A percentile compares a stretch with the other conserved stretches of the same genome.
phyloP scores from a whole-genome alignment of 192 early-diverging fungal species.

The Entomortierella chlamydospora region DNA sequence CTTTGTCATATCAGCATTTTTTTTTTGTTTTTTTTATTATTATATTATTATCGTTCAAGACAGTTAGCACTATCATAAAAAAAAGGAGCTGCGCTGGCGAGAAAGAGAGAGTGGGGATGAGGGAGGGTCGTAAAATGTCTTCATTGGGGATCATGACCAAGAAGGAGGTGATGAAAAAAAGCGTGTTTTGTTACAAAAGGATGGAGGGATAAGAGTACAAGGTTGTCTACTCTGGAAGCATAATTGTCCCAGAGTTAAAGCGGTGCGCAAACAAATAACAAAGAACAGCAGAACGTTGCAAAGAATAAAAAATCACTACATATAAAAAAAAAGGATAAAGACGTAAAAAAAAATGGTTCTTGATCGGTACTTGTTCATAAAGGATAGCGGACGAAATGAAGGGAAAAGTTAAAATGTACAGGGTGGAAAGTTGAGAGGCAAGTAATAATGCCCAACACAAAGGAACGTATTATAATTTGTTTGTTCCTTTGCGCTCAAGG shows the following conservation, averaged over 20 bases:
- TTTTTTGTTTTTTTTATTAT: neutral
- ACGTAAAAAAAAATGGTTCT: neutral
- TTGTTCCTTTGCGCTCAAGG: conserved; percentile 24
- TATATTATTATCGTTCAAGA: neutral
- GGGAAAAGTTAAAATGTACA: conserved; percentile 46
- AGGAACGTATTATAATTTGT: neutral
- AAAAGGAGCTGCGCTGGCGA: neutral
- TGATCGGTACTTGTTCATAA: neutral
- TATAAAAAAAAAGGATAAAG: conserved; percentile 8
- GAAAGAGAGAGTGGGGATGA: neutral
- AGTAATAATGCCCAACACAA: conserved; percentile 44
- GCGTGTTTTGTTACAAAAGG: neutral
- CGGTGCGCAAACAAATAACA: conserved; percentile 7
- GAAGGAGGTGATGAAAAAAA: neutral
- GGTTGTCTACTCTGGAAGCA: conserved; percentile 21
- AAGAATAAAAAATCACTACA: conserved; percentile 11
- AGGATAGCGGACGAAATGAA: neutral
- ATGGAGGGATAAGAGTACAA: conserved; percentile 14
- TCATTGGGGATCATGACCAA: neutral
- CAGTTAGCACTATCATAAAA: neutral
- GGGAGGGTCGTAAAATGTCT: neutral
- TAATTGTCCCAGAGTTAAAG: conserved; percentile 37
- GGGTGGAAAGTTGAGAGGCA: conserved; percentile 33
- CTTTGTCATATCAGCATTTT: neutral
- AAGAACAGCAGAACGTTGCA: conserved; percentile 10